These are phyloP conservation scores for Paramyrothecium roridum DNA, from an alignment of 2,329 filamentous ascomycete genomes.

Conservation along the genomic window DNA sequence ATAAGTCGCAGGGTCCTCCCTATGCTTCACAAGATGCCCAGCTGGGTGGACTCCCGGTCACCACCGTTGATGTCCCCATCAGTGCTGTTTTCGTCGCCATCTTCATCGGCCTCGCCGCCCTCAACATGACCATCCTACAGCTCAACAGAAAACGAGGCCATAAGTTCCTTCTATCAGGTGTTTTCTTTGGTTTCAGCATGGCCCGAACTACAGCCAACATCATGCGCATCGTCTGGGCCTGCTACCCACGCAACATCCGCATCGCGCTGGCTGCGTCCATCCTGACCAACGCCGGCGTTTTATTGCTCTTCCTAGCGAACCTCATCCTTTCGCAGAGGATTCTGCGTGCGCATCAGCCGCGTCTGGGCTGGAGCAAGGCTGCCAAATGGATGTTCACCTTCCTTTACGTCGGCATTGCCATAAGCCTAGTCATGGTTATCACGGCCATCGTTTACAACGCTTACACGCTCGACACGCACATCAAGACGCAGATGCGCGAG, in stretches of 20 bases:
- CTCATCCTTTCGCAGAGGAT: constrained; percentile 74
- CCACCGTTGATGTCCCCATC: constrained; percentile 61
- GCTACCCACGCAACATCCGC: constrained; percentile 30
- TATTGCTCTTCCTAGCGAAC: constrained; percentile 76
- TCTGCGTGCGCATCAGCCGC: constrained; percentile 68
- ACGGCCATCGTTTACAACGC: constrained; percentile 60
- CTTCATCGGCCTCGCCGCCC: constrained; percentile 49
- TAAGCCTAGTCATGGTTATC: constrained; percentile 65
- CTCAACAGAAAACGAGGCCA: constrained; percentile 45
- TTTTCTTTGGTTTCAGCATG: constrained; percentile 58
- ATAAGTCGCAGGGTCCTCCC: constrained; percentile 25
- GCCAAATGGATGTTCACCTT: constrained; percentile 51
- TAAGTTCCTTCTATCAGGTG: constrained; percentile 57
- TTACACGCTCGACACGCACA: constrained; percentile 58
- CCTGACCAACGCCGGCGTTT: constrained; percentile 69
- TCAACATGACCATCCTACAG: constrained; percentile 58
- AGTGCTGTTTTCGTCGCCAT: constrained; percentile 59
- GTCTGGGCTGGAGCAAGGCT: constrained; percentile 62
- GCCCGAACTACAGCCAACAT: constrained; percentile 48
- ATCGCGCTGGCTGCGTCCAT: constrained; percentile 61
- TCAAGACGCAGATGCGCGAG: constrained; percentile 50
- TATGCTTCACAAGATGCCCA: constrained; percentile 39
- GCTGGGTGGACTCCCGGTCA: constrained; percentile 56
- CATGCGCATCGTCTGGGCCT: constrained; percentile 52
- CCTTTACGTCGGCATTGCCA: constrained; percentile 55